Evolutionary conservation across 1,139 yeast genomes (phyloP).

Genomic region (Spathaspora jeffriesii): DNA sequence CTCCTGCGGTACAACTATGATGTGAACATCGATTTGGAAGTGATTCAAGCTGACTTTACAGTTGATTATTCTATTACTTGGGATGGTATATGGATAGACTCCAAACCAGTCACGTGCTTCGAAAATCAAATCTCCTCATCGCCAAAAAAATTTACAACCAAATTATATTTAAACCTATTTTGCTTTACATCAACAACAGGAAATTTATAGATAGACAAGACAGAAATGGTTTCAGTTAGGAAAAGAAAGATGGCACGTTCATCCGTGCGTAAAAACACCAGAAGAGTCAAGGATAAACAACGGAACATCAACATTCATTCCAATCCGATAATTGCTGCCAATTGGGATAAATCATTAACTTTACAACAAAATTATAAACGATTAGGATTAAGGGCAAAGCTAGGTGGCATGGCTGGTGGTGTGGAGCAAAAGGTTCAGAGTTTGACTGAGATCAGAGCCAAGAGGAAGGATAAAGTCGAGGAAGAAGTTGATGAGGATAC

Average conservation of each 20-base stretch:
- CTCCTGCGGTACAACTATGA: too few species aligned
- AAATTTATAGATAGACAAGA: neutral
- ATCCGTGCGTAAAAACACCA: slow-evolving; percentile 64
- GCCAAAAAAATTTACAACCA: slow-evolving; percentile 1
- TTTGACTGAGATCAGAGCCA: slow-evolving; percentile 28
- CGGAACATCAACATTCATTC: slow-evolving; percentile 62
- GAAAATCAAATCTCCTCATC: neutral
- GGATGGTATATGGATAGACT: too few species aligned
- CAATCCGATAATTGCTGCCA: slow-evolving; percentile 81
- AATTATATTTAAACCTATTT: neutral
- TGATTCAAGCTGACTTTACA: too few species aligned
- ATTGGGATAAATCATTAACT: slow-evolving; percentile 88
- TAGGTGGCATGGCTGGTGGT: slow-evolving; percentile 72
- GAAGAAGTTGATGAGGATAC: slow-evolving; percentile 36
- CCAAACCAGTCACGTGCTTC: neutral
- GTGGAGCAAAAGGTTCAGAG: slow-evolving; percentile 51
- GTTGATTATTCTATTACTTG: too few species aligned
- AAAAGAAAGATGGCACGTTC: slow-evolving; percentile 83
- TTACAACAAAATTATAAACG: slow-evolving; percentile 79
- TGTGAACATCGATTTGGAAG: too few species aligned
- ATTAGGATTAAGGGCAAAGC: slow-evolving; percentile 70
- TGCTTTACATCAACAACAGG: neutral
- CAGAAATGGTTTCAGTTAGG: slow-evolving; percentile 77
- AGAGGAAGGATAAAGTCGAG: slow-evolving; percentile 29
- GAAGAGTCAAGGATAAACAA: slow-evolving; percentile 69